Evolutionary conservation across 768 basidiomycete species (phyloP).

Genomic region (Amanita exitialis): DNA sequence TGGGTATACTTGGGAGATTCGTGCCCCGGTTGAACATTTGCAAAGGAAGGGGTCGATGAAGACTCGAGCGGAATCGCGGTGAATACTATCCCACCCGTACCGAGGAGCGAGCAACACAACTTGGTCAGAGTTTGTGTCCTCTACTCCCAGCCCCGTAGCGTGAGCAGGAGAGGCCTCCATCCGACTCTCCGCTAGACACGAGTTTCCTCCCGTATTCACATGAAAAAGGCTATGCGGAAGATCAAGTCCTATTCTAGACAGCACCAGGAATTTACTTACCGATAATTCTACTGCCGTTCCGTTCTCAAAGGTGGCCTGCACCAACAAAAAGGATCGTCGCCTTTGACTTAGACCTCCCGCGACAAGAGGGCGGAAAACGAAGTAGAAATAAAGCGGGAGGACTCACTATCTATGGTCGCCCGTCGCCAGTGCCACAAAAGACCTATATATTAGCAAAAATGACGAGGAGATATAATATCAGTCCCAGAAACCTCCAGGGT

Average conservation of each 20-base stretch:
- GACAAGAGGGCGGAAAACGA: not conserved
- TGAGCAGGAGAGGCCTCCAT: not conserved
- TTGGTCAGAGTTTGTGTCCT: not conserved
- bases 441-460: not conserved
- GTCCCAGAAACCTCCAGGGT: not conserved
- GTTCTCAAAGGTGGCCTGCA: not conserved
- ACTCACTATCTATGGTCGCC: not conserved
- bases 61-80: not conserved
- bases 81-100: not conserved
- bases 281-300: not conserved
- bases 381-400: not conserved
- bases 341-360: not conserved
- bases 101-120: not conserved
- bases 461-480: not conserved
- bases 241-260: not conserved
- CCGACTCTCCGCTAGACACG: not conserved
- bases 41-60: not conserved
- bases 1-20: too few relatives aligned
- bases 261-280: not conserved
- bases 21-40: too few relatives aligned
- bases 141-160: not conserved
- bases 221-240: not conserved
- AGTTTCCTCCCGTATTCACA: not conserved
- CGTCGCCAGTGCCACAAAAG: not conserved
- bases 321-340: not conserved